Evolutionary conservation across 768 basidiomycete species (phyloP), one percentile per base, ranked within the genome.

Genomic region (Leccinum boreale): DNA sequence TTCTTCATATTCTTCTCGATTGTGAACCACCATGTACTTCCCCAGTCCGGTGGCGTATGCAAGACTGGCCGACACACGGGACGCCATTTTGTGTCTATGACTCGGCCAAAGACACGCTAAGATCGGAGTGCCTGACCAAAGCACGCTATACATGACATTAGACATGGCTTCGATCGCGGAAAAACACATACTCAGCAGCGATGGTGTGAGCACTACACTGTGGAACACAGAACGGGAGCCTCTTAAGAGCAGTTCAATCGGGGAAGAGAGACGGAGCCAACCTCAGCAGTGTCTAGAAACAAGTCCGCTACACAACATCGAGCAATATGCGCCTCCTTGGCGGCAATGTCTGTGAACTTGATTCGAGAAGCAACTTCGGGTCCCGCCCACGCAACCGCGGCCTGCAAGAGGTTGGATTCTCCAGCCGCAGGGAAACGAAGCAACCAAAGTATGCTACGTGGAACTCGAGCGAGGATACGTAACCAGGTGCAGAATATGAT

Each of bases 201-300:
- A 80, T 75, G 4, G 81, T 82, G 54, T 82, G 81, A 17, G 81
- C 81, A 57, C 79, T 81, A 64, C 81, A 81, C 80, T 81, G 11
- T 60, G 51, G 11, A 23, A 44, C 39, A 23, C 23, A 10, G 2
- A 14, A 1, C 31, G n/a, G 8, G 5, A 46, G 15, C 21, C 5
- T 11, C n/a, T 39, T 68, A 5, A 59, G 49, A n/a, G 6, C 17
- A 29, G 28, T 29, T 49, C 12, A 1, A 24, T 31, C 5, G 1
- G 14, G 10, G 36, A 26, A 44, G 14, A 44, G n/a, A 47, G 9
- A 17, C 4, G 14, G 19, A 7, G 3, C 75, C 12, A 39, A 78
- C 80, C 74, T 82, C 81, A 6, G 76, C 75, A 3, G 81, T 82
- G 62, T 82, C 81, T n/a, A 82, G 68, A 59, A 81, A 77, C 9